Percentiles rank a stretch among this genome's conserved stretches.
These are phyloP conservation scores for Arabidopsis hybrid DNA, from an alignment of 441 rosid genomes.

Conservation along the genomic window DNA sequence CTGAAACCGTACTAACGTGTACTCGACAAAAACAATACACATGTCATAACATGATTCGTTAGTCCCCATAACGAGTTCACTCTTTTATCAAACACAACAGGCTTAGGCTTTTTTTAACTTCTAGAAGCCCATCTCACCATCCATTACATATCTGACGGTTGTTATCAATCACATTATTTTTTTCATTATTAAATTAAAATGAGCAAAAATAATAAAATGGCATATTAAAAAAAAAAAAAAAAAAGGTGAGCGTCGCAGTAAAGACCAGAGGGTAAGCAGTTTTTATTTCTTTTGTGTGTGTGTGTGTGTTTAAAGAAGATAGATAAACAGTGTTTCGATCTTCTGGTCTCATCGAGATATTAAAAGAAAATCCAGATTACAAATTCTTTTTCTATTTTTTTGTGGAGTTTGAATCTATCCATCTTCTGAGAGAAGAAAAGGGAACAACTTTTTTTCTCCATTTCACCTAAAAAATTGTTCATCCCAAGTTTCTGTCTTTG, in stretches of 20 bases:
- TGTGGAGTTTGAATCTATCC: conserved; percentile 38
- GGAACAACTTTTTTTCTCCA: neutral
- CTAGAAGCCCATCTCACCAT: conserved; percentile 29
- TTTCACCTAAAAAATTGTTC: neutral
- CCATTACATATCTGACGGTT: conserved; percentile 33
- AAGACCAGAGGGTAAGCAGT: conserved; percentile 45
- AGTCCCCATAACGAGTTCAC: conserved; percentile 18
- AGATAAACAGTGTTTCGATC: conserved; percentile 38
- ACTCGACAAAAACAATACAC: conserved; percentile 13
- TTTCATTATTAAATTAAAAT: neutral
- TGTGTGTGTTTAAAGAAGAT: conserved; percentile 34
- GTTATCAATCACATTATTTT: neutral
- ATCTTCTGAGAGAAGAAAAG: neutral
- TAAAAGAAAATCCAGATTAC: conserved; percentile 9
- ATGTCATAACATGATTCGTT: neutral
- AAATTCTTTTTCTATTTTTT: neutral
- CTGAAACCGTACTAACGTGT: conserved; percentile 14
- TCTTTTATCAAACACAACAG: conserved; percentile 24
- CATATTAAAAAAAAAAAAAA: neutral
- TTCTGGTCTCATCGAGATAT: conserved; percentile 33
- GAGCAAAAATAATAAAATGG: neutral
- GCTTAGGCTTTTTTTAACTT: conserved; percentile 22
- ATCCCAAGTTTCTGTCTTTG: conserved; percentile 6
- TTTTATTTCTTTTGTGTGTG: conserved; percentile 17
- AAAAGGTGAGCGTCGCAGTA: conserved; percentile 40